A percentile compares a stretch with the other conserved stretches of the same genome.
Conservation (phyloP, 2,329 filamentous ascomycete genomes). For the Fusarium zealandicum region DNA sequence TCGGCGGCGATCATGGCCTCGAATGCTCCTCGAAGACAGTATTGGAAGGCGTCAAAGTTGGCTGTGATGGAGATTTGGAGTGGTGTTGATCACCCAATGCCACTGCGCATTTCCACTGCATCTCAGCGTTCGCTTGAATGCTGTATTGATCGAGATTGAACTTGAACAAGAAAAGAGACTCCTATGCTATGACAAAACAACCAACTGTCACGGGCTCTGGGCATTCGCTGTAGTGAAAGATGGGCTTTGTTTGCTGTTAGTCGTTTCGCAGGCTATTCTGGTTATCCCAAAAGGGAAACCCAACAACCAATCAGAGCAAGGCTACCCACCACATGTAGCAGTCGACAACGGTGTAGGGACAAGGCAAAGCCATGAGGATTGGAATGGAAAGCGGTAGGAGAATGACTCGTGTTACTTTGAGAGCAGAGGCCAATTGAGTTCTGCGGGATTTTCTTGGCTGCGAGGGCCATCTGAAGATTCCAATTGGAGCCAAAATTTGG, state of each 20-base stretch:
- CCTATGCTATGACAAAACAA: background rate
- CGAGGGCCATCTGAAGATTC: background rate
- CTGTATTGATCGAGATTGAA: background rate
- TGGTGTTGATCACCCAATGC: too few relatives aligned
- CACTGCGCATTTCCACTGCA: background rate
- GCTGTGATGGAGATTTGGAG: background rate
- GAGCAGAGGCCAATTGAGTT: constrained; percentile 5
- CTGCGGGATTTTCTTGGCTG: constrained; percentile 22
- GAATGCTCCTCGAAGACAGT: background rate
- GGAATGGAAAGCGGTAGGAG: constrained; percentile 8
- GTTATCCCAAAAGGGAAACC: constrained; percentile 13
- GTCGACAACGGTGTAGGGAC: constrained; percentile 29
- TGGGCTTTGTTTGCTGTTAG: constrained; percentile 25
- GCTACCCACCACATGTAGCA: constrained; percentile 38
- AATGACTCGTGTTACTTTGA: background rate
- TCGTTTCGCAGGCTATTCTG: constrained; percentile 13
- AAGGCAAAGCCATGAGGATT: constrained; percentile 1
- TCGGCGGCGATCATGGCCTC: constrained; percentile 21
- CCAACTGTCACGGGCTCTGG: background rate
- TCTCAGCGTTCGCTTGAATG: background rate
- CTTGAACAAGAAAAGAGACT: background rate
- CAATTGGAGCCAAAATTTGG: constrained; percentile 1
- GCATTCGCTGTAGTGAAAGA: constrained; percentile 2
- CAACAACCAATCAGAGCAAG: constrained; percentile 32
- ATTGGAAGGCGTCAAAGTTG: background rate